Base-by-base conservation (phyloP, 805 yeast genomes). In the Schwanniomyces polymorphus region DNA sequence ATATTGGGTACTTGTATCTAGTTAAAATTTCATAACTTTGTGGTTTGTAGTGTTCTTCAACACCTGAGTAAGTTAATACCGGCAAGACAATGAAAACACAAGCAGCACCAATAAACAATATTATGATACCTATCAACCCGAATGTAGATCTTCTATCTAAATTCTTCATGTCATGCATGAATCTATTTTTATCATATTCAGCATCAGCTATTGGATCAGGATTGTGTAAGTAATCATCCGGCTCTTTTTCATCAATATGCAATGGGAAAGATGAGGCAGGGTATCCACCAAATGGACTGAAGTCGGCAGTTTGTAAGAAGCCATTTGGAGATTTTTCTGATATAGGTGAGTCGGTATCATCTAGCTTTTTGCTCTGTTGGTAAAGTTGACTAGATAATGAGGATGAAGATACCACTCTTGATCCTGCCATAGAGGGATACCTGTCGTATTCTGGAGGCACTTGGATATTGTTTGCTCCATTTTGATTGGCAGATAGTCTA, bases 191-290 rank as follows among this genome's bases (percentile, higher is more conserved):
- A 56, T 90, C 96, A 58, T 85, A 82, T 49, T 84, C 81, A 18
- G 96, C 97, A 64, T 94, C 99, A 39, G 84, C 88, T 31, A 91
- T 85, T 8, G 97, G 97, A 65, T 92, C 97, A 1, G 98, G 98
- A 67, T 92, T 94, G 68, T 92, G 98, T 54, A 94, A 65, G 61
- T 89, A 91, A 67, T 92, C 99, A 70, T 92, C 99, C 8, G 88
- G 86, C 67, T 92, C 99, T 67, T 89, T 89, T 57, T 92, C 98
- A 49, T 92, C 97, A 53, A 94, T 83, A 56, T 81, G 85, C 47
- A 92, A 72, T 1, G 99, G 99, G 71, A 92, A 92, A 4, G 90
- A 84, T 14, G 91, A 77, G 7, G 97, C 95, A 0, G 99, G 98
- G 66, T 88, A 92, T 12, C 98, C 98, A 43, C 98, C 99, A 70